Conservation (phyloP, 352 stramenopile species). For the Phytophthora syringae region DNA sequence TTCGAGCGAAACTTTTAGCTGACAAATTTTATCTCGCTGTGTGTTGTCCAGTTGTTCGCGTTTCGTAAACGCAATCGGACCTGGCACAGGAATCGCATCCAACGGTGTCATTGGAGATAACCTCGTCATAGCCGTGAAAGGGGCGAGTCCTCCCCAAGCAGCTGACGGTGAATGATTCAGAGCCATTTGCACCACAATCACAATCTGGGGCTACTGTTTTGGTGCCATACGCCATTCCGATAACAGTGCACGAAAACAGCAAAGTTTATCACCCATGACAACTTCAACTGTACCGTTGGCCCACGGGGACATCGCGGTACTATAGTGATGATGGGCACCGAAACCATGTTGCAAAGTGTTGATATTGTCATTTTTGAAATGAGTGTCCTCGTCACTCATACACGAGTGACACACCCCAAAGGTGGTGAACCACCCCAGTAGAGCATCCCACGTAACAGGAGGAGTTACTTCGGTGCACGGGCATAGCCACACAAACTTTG, state of each 20-base stretch:
- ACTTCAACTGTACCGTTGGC: slow-evolving; percentile 44
- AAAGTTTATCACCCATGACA: slow-evolving; percentile 30
- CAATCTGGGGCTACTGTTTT: slow-evolving; percentile 1
- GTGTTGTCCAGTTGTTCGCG: background rate
- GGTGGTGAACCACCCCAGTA: slow-evolving; percentile 33
- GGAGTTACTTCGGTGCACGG: slow-evolving; percentile 7
- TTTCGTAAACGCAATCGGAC: background rate
- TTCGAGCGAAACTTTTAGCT: no score
- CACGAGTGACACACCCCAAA: slow-evolving; percentile 31
- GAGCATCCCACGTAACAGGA: background rate
- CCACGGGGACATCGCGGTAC: no score
- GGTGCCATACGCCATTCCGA: slow-evolving; percentile 1
- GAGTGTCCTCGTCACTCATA: slow-evolving; percentile 31
- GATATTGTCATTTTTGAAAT: slow-evolving; percentile 42
- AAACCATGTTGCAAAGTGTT: slow-evolving; percentile 11
- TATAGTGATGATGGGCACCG: slow-evolving; percentile 32
- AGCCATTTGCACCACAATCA: background rate
- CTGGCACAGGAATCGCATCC: background rate
- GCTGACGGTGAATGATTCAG: background rate
- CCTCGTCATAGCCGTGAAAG: slow-evolving; percentile 1
- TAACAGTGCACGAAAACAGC: slow-evolving; percentile 1
- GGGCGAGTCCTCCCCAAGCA: background rate
- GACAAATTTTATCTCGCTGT: no score
- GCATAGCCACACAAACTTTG: slow-evolving; percentile 31
- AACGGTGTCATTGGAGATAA: background rate